phyloP scores from a whole-genome alignment of 495 filamentous ascomycete species.

The Penicillium cosmopolitanum region DNA sequence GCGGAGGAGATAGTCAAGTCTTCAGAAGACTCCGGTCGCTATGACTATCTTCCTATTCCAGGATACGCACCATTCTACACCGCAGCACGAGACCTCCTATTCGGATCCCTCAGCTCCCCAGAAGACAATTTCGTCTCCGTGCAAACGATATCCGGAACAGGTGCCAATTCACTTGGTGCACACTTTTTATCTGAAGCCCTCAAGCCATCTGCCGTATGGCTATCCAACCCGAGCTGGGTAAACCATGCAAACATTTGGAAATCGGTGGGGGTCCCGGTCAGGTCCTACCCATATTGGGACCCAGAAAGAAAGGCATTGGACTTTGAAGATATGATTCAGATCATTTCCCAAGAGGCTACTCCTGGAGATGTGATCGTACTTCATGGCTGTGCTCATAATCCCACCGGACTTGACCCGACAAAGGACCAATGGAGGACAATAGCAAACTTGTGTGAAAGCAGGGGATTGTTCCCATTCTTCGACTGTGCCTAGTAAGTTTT shows the following conservation, averaged over 20 bases:
- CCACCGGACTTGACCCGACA: constrained; percentile 10
- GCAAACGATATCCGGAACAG: constrained; percentile 9
- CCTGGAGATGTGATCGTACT: constrained; percentile 10
- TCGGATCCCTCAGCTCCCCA: neutral
- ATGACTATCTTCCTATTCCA: constrained; percentile 5
- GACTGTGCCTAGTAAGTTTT: constrained; percentile 10
- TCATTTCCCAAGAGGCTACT: neutral
- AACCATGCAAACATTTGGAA: constrained; percentile 15
- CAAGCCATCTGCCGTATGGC: constrained; percentile 12
- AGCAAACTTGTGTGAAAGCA: neutral
- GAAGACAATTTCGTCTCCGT: constrained; percentile 3
- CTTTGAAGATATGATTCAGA: neutral
- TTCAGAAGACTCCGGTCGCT: constrained; percentile 1
- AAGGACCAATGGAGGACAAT: constrained; percentile 6
- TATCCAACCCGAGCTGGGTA: constrained; percentile 14
- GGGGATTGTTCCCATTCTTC: constrained; percentile 9
- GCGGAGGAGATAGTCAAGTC: neutral
- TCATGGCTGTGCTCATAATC: constrained; percentile 13
- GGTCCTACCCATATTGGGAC: constrained; percentile 15
- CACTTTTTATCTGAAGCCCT: neutral
- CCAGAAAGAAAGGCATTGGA: neutral
- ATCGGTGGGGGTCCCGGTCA: neutral
- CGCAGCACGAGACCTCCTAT: constrained; percentile 6
- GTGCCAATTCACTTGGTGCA: constrained; percentile 13
- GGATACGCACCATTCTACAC: constrained; percentile 9